Evolutionary conservation across 1,284 basidiomycete species (phyloP), one percentile per base, ranked within the genome.

Genomic region (Meripilus lineatus): DNA sequence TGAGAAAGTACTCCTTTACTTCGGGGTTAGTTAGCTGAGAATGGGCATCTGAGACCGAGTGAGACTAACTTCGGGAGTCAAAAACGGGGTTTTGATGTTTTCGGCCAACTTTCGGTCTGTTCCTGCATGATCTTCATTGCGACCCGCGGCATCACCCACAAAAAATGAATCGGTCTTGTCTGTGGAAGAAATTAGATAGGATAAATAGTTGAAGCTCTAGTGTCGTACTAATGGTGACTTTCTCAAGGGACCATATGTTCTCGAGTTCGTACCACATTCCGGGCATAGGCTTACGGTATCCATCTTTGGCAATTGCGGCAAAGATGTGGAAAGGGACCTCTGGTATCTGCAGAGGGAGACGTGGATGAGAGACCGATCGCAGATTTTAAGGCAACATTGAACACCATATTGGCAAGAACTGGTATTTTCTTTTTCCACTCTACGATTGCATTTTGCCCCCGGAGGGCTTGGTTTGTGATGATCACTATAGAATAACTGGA

Each of bases 111-210:
- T 93, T 32, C 84, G 74, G 64, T 95, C 93, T 0, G 84, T 89
- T 46, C 83, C 80, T 5, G 84, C 75, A 59, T 85, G 86, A 61
- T 94, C 91, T 13, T 62, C 62, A 10, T 67, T 63, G 34, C 93
- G 75, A 7, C 93, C 93, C 5, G 93, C 93, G 2, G 92, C 93
- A 56, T 97, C 93, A 4, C 93, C 93, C 2, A 96, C 84, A 56
- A 85, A 94, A 54, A 89, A 86, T 0, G 87, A 85, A 1, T 66
- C 44, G 0, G 59, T 49, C 52, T 79, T 74, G 61, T 94, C 91
- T 92, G 52, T 2, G 14, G n/a, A 18, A 18, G 23, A 22, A 33
- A 37, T 45, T 21, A 42, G 17, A 26, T 15, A 24, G 20, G 35
- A 26, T 3, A 3, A 3, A 20, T 6, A 25, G 18, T 3, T 25